Conservation (phyloP, 73 alveolate genomes). For the Paramecium caudatum region DNA sequence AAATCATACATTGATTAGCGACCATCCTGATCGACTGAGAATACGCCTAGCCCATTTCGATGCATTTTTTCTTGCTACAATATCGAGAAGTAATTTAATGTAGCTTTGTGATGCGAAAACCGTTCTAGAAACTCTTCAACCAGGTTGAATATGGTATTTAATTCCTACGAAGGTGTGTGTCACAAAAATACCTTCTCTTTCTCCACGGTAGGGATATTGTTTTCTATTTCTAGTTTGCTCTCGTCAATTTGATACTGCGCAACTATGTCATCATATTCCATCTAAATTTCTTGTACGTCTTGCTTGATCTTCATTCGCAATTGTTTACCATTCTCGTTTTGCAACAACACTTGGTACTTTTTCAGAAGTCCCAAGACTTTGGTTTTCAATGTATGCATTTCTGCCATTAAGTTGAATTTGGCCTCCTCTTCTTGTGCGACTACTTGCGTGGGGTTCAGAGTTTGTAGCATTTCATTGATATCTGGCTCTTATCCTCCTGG, state of each 20-base stretch:
- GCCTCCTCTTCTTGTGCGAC: slow-evolving; percentile 12
- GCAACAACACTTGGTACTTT: slow-evolving; percentile 25
- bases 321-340: slow-evolving; percentile 34
- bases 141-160: slow-evolving; percentile 34
- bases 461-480: background rate
- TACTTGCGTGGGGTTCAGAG: slow-evolving; percentile 7
- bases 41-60: slow-evolving; percentile 65
- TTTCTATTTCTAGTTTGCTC: slow-evolving; percentile 14
- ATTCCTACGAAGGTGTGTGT: slow-evolving; percentile 1
- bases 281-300: slow-evolving; percentile 18
- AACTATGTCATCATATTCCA: background rate
- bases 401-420: background rate
- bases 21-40: slow-evolving; percentile 22
- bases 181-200: slow-evolving; percentile 52
- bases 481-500: slow-evolving; percentile 1
- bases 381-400: slow-evolving; percentile 15
- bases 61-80: slow-evolving; percentile 26
- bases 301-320: background rate
- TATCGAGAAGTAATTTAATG: slow-evolving; percentile 31
- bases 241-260: background rate
- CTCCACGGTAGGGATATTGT: slow-evolving; percentile 36
- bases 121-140: slow-evolving; percentile 59
- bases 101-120: slow-evolving; percentile 37
- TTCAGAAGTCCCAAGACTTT: slow-evolving; percentile 46
- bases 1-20: slow-evolving; percentile 56